These are phyloP conservation scores for Kodamaea alishanica DNA, from an alignment of 1,139 yeast species.

Conservation along the genomic window DNA sequence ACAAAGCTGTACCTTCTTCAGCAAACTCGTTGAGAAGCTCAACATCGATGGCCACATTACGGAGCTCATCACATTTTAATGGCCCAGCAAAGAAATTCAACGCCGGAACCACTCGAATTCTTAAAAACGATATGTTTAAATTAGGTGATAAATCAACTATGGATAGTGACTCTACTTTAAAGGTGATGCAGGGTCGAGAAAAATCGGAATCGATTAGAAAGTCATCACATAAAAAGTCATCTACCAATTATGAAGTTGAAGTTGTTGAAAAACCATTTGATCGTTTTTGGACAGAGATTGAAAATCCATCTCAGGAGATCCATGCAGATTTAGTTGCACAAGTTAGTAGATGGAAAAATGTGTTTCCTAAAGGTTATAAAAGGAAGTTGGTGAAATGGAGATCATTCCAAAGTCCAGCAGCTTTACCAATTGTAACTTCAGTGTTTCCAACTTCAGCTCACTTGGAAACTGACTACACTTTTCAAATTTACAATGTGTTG, in stretches of 20 bases:
- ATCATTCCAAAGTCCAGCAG: conserved; percentile 89
- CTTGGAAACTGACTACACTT: conserved; percentile 58
- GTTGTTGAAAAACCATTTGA: conserved; percentile 16
- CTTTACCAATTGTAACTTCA: conserved; percentile 76
- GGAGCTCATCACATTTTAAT: too few relatives aligned
- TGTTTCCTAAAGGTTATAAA: conserved; percentile 67
- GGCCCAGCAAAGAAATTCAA: too few relatives aligned
- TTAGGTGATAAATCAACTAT: too few relatives aligned
- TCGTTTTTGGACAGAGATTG: conserved; percentile 61
- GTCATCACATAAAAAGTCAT: conserved; percentile 7
- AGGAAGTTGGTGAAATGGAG: conserved; percentile 83
- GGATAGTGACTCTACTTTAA: too few relatives aligned
- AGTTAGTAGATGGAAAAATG: conserved; percentile 75
- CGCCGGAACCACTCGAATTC: too few relatives aligned
- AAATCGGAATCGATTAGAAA: neutral
- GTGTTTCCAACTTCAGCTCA: conserved; percentile 70
- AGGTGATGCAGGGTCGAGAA: neutral
- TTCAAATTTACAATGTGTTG: conserved; percentile 62
- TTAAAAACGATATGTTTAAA: too few relatives aligned
- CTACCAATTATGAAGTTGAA: conserved; percentile 5
- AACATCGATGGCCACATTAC: neutral
- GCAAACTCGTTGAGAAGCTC: conserved; percentile 3
- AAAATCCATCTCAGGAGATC: conserved; percentile 64
- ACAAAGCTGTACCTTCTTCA: conserved; percentile 10
- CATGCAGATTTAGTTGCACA: conserved; percentile 48